phyloP scores from a whole-genome alignment of 768 basidiomycete genomes.

The Trametopsis cervina region DNA sequence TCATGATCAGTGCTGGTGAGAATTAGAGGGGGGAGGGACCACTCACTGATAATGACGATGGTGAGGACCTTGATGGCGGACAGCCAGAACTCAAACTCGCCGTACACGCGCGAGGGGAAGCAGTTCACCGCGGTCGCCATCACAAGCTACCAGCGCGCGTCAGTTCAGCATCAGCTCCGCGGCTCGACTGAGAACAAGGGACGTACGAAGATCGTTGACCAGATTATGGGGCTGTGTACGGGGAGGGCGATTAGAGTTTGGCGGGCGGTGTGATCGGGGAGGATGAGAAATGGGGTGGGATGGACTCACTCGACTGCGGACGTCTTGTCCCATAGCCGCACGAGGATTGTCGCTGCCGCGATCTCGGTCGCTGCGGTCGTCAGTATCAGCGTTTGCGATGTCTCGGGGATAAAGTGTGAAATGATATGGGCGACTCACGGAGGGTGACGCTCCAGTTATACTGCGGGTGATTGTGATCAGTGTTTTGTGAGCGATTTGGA shows the following conservation, averaged over 20 bases:
- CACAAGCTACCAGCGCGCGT: too few species aligned
- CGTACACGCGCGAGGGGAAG: slow-evolving; percentile 21
- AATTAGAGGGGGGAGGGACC: slow-evolving; percentile 21
- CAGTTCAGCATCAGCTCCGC: slow-evolving; percentile 1
- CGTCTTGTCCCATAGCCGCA: slow-evolving; percentile 45
- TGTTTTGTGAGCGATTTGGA: slow-evolving; percentile 7
- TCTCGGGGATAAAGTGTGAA: not conserved
- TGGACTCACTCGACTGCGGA: too few species aligned
- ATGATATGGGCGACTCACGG: slow-evolving; percentile 11
- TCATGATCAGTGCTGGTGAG: slow-evolving; percentile 12
- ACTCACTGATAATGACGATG: slow-evolving; percentile 24
- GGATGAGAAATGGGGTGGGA: too few species aligned
- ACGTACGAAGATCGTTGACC: slow-evolving; percentile 9
- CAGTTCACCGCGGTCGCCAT: slow-evolving; percentile 18
- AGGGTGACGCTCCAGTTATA: slow-evolving; percentile 25
- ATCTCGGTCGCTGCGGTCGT: slow-evolving; percentile 41
- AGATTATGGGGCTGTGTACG: not conserved
- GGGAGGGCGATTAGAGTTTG: too few species aligned
- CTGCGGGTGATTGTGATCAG: slow-evolving; percentile 17
- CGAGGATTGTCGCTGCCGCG: slow-evolving; percentile 42
- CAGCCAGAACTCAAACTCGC: slow-evolving; percentile 26
- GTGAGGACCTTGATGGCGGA: slow-evolving; percentile 25
- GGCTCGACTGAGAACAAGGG: not conserved
- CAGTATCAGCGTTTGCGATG: not conserved
- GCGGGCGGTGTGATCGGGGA: too few species aligned